Evolutionary conservation across 345 rosid species (phyloP).

Genomic region (Microcos paniculata): DNA sequence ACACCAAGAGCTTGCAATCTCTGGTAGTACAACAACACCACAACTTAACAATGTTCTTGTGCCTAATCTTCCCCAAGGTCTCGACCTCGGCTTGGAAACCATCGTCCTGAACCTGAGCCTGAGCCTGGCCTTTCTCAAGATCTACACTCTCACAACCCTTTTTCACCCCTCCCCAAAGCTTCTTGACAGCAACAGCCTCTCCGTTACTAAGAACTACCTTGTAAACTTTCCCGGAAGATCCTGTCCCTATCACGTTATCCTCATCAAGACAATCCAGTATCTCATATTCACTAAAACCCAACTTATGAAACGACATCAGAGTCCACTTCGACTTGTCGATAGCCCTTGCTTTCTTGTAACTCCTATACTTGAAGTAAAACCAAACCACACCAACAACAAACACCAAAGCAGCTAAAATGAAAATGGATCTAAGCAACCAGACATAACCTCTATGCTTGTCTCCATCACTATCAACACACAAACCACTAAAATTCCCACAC

Average conservation of each 20-base stretch:
- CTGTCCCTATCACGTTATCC: conserved; percentile 88
- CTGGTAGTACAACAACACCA: conserved; percentile 93
- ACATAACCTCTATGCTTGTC: conserved; percentile 54
- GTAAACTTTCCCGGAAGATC: conserved; percentile 92
- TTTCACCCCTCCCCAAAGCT: conserved; percentile 71
- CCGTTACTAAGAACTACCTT: conserved; percentile 83
- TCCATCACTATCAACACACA: conserved; percentile 49
- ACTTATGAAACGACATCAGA: conserved; percentile 90
- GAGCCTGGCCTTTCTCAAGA: conserved; percentile 61
- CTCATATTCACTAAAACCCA: conserved; percentile 89
- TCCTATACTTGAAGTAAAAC: conserved; percentile 81
- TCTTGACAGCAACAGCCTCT: conserved; percentile 89
- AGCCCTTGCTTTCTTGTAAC: conserved; percentile 61
- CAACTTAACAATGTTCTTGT: conserved; percentile 93
- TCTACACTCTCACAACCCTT: conserved; percentile 48
- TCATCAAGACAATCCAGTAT: conserved; percentile 83
- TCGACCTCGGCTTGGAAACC: conserved; percentile 85
- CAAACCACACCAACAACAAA: conserved; percentile 67
- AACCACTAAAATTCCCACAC: conserved; percentile 69
- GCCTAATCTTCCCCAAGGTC: conserved; percentile 95
- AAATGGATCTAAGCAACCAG: conserved; percentile 78
- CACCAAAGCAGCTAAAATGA: conserved; percentile 63
- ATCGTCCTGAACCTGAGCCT: conserved; percentile 49
- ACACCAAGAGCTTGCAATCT: conserved; percentile 95
- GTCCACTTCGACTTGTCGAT: conserved; percentile 90